phyloP scores from a whole-genome alignment of 495 filamentous ascomycete species.

The Aspergillus mulundensis region DNA sequence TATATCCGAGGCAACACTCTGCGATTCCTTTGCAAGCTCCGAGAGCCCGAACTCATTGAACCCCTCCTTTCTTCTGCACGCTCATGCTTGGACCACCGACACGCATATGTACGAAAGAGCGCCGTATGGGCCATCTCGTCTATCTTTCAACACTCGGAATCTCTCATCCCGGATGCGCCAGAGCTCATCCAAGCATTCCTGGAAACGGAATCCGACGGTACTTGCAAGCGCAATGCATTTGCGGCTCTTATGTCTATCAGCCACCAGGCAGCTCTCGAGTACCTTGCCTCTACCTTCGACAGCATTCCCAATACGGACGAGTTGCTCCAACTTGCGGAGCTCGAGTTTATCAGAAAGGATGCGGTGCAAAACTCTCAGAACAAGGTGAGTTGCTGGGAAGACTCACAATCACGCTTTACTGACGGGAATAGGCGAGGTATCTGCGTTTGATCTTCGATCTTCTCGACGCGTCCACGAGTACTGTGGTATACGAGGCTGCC shows the following conservation, averaged over 20 bases:
- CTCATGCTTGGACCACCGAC: constrained; percentile 87
- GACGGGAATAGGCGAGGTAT: constrained; percentile 66
- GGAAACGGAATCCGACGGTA: constrained; percentile 85
- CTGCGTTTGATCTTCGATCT: constrained; percentile 94
- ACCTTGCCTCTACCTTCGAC: constrained; percentile 87
- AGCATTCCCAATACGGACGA: constrained; percentile 93
- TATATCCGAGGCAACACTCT: constrained; percentile 96
- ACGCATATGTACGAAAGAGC: constrained; percentile 97
- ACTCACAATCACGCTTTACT: constrained; percentile 17
- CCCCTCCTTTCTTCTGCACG: constrained; percentile 89
- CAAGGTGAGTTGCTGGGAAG: constrained; percentile 57
- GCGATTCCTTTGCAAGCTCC: constrained; percentile 93
- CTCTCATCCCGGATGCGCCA: constrained; percentile 90
- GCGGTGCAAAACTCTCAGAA: constrained; percentile 91
- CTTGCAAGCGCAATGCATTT: constrained; percentile 98
- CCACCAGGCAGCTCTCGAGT: constrained; percentile 88
- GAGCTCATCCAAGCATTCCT: constrained; percentile 90
- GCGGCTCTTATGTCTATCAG: constrained; percentile 85
- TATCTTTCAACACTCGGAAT: constrained; percentile 86
- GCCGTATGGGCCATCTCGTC: constrained; percentile 92
- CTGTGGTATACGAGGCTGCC: constrained; percentile 97
- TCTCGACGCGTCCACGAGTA: constrained; percentile 86
- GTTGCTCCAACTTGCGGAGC: constrained; percentile 83
- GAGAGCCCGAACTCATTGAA: constrained; percentile 93
- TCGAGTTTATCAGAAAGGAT: constrained; percentile 97